A percentile compares a stretch with the other conserved stretches of the same genome.
Evolutionary conservation across 2,329 filamentous ascomycete genomes (phyloP).

Genomic region (Cladosporium sp.): DNA sequence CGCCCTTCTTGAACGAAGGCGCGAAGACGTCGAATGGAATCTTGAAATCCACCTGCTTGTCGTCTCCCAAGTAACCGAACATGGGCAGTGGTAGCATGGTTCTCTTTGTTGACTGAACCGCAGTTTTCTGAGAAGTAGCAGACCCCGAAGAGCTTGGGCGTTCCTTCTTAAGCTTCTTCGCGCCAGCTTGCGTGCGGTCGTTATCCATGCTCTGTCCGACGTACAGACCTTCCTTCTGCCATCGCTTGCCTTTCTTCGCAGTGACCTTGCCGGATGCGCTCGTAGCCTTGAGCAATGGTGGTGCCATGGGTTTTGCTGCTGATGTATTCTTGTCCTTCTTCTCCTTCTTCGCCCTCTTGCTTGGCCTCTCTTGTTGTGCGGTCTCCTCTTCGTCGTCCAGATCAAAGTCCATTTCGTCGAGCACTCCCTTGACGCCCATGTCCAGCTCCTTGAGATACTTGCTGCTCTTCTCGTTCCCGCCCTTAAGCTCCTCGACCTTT

Average conservation of each 20-base stretch:
- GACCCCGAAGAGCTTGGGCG: conserved; percentile 29
- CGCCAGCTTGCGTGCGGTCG: conserved; percentile 41
- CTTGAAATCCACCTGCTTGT: conserved; percentile 71
- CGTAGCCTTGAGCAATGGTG: conserved; percentile 30
- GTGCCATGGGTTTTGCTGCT: conserved; percentile 23
- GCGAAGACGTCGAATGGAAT: conserved; percentile 89
- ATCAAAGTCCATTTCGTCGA: conserved; percentile 37
- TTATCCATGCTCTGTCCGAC: conserved; percentile 68
- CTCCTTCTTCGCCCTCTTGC: conserved; percentile 32
- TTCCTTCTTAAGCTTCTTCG: conserved; percentile 50
- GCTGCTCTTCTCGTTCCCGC: conserved; percentile 23
- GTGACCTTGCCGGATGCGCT: conserved; percentile 20
- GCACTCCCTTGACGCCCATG: conserved; percentile 32
- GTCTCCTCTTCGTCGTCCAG: conserved; percentile 22
- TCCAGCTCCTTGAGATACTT: conserved; percentile 36
- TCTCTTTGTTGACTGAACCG: conserved; percentile 60
- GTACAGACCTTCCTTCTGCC: conserved; percentile 80
- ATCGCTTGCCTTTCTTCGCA: conserved; percentile 65
- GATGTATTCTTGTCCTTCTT: conserved; percentile 29
- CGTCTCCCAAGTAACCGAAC: conserved; percentile 54
- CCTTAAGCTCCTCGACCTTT: conserved; percentile 30
- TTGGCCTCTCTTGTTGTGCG: conserved; percentile 26
- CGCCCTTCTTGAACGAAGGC: conserved; percentile 69
- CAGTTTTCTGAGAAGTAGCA: conserved; percentile 43
- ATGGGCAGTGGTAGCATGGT: conserved; percentile 37